Conservation (phyloP, 192 early-diverging fungal genomes). For the Coemansia sp. region DNA sequence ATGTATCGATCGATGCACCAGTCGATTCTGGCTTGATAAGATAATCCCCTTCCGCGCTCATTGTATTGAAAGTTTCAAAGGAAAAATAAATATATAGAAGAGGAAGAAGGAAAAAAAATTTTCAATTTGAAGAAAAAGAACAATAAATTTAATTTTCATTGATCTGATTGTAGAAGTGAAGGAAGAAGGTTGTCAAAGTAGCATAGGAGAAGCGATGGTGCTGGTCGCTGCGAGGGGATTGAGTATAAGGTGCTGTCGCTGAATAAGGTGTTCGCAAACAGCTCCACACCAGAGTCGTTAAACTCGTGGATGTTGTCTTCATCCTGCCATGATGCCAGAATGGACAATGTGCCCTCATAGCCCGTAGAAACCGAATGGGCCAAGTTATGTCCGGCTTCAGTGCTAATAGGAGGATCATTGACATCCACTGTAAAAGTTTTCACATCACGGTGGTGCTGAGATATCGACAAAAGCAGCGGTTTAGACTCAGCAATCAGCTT, state of each 20-base stretch:
- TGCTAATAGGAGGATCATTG: not conserved
- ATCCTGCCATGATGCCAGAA: conserved; percentile 9
- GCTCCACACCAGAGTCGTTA: conserved; percentile 4
- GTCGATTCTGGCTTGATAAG: conserved; percentile 80
- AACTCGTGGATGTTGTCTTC: not conserved
- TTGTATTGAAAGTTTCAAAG: not conserved
- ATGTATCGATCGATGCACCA: conserved; percentile 82
- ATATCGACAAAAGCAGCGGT: not conserved
- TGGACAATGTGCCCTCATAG: not conserved
- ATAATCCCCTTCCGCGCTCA: conserved; percentile 34
- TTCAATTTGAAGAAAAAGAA: conserved; percentile 2
- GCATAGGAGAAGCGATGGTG: conserved; percentile 10
- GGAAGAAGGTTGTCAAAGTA: conserved; percentile 15
- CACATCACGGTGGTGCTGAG: not conserved
- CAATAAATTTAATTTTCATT: not conserved
- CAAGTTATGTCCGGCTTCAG: not conserved
- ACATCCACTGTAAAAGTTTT: not conserved
- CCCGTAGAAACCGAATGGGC: not conserved
- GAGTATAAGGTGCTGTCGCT: no score
- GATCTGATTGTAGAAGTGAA: conserved; percentile 3
- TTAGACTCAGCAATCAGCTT: not conserved
- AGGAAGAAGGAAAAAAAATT: not conserved
- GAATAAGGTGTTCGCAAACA: not conserved
- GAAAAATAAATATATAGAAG: not conserved
- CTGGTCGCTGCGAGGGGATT: not conserved